Evolutionary conservation across 2,329 filamentous ascomycete species (phyloP), one percentile per base, ranked within the genome.

Genomic region (Talaromyces marneffei): DNA sequence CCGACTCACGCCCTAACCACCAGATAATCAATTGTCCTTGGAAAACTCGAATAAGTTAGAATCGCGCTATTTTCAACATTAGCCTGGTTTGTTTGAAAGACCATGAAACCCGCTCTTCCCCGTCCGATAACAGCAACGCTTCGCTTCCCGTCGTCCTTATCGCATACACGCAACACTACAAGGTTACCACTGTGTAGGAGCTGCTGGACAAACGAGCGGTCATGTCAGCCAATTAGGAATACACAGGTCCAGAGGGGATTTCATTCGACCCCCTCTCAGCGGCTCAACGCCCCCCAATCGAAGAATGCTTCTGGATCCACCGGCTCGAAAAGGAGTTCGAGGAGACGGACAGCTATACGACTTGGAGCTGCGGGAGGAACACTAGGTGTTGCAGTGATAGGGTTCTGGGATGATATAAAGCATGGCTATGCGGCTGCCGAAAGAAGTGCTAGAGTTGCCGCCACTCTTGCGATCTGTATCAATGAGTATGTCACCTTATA

Each of bases 381-480:
- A 18, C 53, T 82, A 16, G 75, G 75, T 33, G 75, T 77, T 7
- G 77, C 72, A 16, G 76, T 76, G 5, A 72, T 85, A 54, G 77
- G 79, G 9, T 79, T 85, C 66, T 82, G 78, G 50, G 83, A 87
- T 56, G 87, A 96, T 66, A 86, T 91, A 66, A 89, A 88, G 74
- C 87, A 90, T 78, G 82, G 83, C 35, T 93, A 90, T 71, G 85
- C 87, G 57, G 89, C 90, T 10, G 84, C 84, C 2, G 87, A 91
- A 77, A 84, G 93, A 66, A 89, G 89, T 35, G 89, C 89, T 8
- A 84, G 93, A 64, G 93, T 97, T 23, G 86, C 87, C 10, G 80
- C 83, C 27, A 85, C 90, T 29, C 75, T 97, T 68, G 85, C 85
- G 14, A 80, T 96, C 61, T 92, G 89, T 77, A 94, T 97, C 66